A percentile compares a stretch with the other conserved stretches of the same genome.
Evolutionary conservation across 805 yeast genomes (phyloP).

Genomic region (Wickerhamiella spandovensis): DNA sequence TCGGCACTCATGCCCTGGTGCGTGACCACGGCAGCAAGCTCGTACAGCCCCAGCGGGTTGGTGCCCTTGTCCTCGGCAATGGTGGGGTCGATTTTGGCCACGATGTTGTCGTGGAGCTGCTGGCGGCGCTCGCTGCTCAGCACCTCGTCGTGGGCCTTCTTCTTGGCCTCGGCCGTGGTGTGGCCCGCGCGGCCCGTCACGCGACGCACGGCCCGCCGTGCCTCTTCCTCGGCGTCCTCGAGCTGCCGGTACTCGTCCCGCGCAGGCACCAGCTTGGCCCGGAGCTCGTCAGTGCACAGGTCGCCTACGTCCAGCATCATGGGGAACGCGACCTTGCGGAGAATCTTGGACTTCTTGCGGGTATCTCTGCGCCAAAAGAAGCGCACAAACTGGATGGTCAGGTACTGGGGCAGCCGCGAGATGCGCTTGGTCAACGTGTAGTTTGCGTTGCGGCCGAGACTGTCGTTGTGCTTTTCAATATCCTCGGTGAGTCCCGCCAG

Average conservation of each 20-base stretch:
- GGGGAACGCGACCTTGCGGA: conserved; percentile 91
- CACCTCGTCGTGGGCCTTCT: conserved; percentile 22
- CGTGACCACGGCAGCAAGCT: conserved; percentile 69
- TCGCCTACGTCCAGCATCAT: conserved; percentile 82
- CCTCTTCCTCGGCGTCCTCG: conserved; percentile 61
- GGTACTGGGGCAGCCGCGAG: conserved; percentile 68
- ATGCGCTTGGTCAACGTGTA: conserved; percentile 49
- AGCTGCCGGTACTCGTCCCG: conserved; percentile 69
- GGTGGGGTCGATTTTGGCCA: conserved; percentile 28
- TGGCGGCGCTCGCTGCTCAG: conserved; percentile 14
- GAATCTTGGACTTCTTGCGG: conserved; percentile 77
- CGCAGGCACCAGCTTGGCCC: conserved; percentile 47
- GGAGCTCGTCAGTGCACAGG: conserved; percentile 66
- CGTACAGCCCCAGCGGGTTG: conserved; percentile 80
- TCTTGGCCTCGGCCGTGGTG: conserved; percentile 30
- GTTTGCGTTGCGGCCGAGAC: conserved; percentile 54
- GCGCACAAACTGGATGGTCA: conserved; percentile 85
- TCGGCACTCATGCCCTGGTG: conserved; percentile 95
- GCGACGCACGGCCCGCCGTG: conserved; percentile 59
- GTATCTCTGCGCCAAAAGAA: conserved; percentile 94
- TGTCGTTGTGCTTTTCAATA: conserved; percentile 63
- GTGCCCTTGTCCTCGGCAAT: conserved; percentile 39
- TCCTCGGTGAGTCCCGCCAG: conserved; percentile 59
- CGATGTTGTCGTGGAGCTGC: conserved; percentile 20
- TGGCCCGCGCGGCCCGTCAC: conserved; percentile 52